Base-by-base conservation (phyloP, 805 yeast species). In the Candida arabinofermentans region DNA sequence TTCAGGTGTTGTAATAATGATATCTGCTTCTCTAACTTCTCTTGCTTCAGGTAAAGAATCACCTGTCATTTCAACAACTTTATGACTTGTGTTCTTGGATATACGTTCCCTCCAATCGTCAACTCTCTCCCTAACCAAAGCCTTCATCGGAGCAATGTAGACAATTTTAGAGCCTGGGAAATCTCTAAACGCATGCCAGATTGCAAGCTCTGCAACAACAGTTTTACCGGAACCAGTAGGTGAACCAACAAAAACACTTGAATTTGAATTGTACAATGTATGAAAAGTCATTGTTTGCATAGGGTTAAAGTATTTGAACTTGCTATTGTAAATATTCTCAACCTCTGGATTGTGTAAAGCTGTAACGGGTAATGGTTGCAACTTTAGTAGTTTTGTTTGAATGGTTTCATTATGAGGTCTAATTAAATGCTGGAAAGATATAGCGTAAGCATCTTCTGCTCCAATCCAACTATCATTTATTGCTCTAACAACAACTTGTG, bases 141-240 rank as follows among this genome's bases (percentile, higher is more conserved):
- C 95, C 53, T 86, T 86, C 95, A 86, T 86, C 2, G 95, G 95
- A 0, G 95, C 95, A 65, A 86, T 84, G 57, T 86, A 86, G 7
- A 86, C 91, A 21, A 86, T 73, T 51, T 89, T 89, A 2, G 87
- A 78, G 9, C 81, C 78, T 0, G 97, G 96, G 43, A 73, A 80
- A 36, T 85, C 83, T 35, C 74, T 77, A 60, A 91, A 85, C 0
- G 99, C 97, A 59, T 89, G 91, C 97, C 98, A 93, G 13, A 93
- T 86, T 0, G 98, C 98, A 42, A 93, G 65, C 58, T 93, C 99
- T 0, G 98, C 96, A 23, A 95, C 98, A 26, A 93, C 84, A 0
- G 99, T 93, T 62, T 93, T 93, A 51, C 99, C 99, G 0, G 97
- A 91, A 19, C 99, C 99, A 2, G 99, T 93, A 3, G 99, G 99